A percentile compares a stretch with the other conserved stretches of the same genome.
phyloP scores from a whole-genome alignment of 179 eudicot species.

The Vitellaria paradoxa region DNA sequence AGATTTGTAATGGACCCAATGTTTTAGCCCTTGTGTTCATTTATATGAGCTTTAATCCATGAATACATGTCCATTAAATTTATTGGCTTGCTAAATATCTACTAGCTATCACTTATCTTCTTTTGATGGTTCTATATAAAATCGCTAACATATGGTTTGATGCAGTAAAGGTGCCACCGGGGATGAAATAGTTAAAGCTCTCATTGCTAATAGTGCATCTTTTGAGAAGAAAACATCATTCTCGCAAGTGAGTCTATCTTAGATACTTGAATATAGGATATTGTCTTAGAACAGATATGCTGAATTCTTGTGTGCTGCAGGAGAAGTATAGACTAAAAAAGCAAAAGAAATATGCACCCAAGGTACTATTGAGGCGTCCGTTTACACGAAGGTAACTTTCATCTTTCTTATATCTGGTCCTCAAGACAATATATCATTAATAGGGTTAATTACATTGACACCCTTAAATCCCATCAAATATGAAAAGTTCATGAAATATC shows the following conservation, averaged over 20 bases:
- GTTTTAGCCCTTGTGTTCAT: not conserved
- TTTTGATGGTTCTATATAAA: not conserved
- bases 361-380: slow-evolving; percentile 87
- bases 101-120: not conserved
- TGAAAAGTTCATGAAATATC: not conserved
- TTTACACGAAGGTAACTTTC: slow-evolving; percentile 68
- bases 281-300: slow-evolving; percentile 7
- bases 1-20: not conserved
- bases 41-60: not conserved
- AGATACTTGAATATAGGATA: slow-evolving; percentile 4
- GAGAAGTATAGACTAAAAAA: slow-evolving; percentile 86
- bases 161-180: slow-evolving; percentile 81
- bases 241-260: slow-evolving; percentile 66
- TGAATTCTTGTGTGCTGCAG: slow-evolving; percentile 43
- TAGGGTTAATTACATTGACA: not conserved
- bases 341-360: slow-evolving; percentile 98
- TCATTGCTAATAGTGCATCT: slow-evolving; percentile 89
- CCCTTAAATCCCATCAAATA: not conserved
- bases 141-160: slow-evolving; percentile 15
- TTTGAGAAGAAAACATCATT: slow-evolving; percentile 92
- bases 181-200: slow-evolving; percentile 85
- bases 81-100: slow-evolving; percentile 3
- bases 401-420: not conserved
- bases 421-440: not conserved
- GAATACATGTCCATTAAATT: not conserved